A percentile compares a stretch with the other conserved stretches of the same genome.
phyloP scores from a whole-genome alignment of 257 asterid genomes.

The Prunella vulgaris region DNA sequence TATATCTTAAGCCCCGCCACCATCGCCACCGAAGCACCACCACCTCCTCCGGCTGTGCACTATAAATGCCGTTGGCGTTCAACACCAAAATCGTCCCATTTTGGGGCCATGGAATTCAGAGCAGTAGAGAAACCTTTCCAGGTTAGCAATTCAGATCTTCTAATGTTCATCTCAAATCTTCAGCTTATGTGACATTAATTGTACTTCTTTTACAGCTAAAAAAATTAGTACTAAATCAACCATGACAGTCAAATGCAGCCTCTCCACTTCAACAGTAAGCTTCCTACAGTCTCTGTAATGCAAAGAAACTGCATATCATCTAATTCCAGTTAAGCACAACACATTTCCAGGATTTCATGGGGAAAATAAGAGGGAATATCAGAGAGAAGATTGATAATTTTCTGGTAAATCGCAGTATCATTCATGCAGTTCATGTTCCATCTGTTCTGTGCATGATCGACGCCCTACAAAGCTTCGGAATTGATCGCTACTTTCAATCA shows the following conservation, averaged over 20 bases:
- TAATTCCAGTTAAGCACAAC: no score
- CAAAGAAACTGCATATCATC: no score
- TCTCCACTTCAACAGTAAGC: not conserved
- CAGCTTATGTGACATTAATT: not conserved
- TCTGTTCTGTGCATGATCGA: conserved; percentile 23
- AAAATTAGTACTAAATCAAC: not conserved
- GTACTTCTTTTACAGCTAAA: not conserved
- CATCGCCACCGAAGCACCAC: not conserved
- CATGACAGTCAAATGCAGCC: not conserved
- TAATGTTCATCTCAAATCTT: not conserved
- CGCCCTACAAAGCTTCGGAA: conserved; percentile 25
- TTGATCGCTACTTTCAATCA: conserved; percentile 21
- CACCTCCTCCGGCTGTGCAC: not conserved
- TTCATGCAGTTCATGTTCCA: conserved; percentile 10
- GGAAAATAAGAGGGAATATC: not conserved
- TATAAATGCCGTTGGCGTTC: not conserved
- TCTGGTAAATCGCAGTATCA: not conserved
- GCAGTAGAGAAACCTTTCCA: not conserved
- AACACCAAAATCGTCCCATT: not conserved
- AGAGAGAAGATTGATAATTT: not conserved
- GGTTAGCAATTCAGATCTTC: not conserved
- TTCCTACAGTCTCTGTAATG: not conserved
- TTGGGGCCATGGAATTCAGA: not conserved
- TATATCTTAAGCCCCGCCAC: no score
- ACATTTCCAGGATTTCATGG: not conserved